These are phyloP conservation scores for Avena atlantica DNA, from an alignment of 176 grass and related monocot species.

Conservation along the genomic window DNA sequence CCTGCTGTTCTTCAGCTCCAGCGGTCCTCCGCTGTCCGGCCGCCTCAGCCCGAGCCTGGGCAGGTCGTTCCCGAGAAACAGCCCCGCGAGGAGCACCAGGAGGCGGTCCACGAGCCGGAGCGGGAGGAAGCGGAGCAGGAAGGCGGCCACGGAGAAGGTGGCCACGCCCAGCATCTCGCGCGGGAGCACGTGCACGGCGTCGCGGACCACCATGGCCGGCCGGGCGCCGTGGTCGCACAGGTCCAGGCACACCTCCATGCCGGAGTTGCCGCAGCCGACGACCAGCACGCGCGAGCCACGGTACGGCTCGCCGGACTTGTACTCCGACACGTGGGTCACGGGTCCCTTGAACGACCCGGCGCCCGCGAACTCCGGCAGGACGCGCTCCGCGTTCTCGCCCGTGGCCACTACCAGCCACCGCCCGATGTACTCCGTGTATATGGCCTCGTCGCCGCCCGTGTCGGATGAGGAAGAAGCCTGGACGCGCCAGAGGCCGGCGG, in stretches of 20 bases:
- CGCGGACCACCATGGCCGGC: conserved; percentile 66
- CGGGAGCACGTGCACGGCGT: conserved; percentile 68
- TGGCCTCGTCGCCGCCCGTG: not conserved
- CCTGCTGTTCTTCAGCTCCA: conserved; percentile 59
- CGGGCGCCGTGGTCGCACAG: conserved; percentile 61
- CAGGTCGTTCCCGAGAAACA: conserved; percentile 51
- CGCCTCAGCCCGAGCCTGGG: conserved; percentile 47
- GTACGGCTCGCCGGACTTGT: conserved; percentile 32
- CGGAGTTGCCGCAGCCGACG: conserved; percentile 67
- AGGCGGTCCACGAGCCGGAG: conserved; percentile 61
- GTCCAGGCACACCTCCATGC: conserved; percentile 74
- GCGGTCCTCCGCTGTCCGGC: conserved; percentile 44
- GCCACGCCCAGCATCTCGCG: conserved; percentile 61
- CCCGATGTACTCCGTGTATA: conserved; percentile 25
- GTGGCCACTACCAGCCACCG: conserved; percentile 43
- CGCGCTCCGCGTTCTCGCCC: conserved; percentile 42
- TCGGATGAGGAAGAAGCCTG: not conserved
- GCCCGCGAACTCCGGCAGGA: conserved; percentile 25
- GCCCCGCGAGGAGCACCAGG: conserved; percentile 45
- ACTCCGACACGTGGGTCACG: conserved; percentile 34
- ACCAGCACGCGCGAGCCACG: conserved; percentile 33
- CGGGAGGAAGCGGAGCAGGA: conserved; percentile 56
- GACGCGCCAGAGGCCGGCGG: conserved; percentile 26
- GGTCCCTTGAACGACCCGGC: conserved; percentile 21
- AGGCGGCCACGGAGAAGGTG: conserved; percentile 57